Evolutionary conservation across 2,329 filamentous ascomycete species (phyloP), one percentile per base, ranked within the genome.

Genomic region (Chalara sp.): DNA sequence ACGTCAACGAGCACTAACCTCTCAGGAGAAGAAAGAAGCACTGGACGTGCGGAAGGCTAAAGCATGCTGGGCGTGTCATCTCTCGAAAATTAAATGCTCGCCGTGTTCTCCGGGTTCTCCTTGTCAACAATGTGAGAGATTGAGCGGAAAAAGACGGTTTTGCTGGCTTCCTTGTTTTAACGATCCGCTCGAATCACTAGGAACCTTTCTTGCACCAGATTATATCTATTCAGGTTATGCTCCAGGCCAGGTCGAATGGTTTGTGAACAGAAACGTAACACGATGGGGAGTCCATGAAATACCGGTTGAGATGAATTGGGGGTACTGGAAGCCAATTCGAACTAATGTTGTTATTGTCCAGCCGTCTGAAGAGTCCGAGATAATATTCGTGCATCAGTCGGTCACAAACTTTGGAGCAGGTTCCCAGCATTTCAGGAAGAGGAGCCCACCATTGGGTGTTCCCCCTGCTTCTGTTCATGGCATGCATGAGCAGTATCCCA

Each of bases 61-160:
- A 45, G 63, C 63, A 32, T 65, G 63, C 47, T 65, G 63, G 63
- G 60, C 62, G 47, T 65, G 62, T 40, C 63, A 65, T 56, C 63
- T 65, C 12, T 64, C 63, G 4, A 65, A 65, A 37, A 64, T 59
- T 10, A 65, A 64, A 57, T 65, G 62, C 44, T 65, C 63, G 41
- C 63, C 63, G 13, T 65, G 62, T 45, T 63, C 61, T 8, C 53
- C 58, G 32, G 62, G 63, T 10, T 61, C 54, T 5, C 61, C 63
- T 12, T 65, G 63, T 44, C 59, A 62, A 45, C 60, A 65, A 44
- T 65, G 63, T 47, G 57, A 57, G 5, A 56, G 61, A 40, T 52
- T 65, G 3, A 53, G 54, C 32, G 61, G 58, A 21, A 64, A 64
- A 54, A 59, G 63, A 41, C 54, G 63, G 32, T 65, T 63, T 48